These are phyloP conservation scores for Suillus tomentosus DNA, from an alignment of 768 basidiomycete species.

Conservation along the genomic window DNA sequence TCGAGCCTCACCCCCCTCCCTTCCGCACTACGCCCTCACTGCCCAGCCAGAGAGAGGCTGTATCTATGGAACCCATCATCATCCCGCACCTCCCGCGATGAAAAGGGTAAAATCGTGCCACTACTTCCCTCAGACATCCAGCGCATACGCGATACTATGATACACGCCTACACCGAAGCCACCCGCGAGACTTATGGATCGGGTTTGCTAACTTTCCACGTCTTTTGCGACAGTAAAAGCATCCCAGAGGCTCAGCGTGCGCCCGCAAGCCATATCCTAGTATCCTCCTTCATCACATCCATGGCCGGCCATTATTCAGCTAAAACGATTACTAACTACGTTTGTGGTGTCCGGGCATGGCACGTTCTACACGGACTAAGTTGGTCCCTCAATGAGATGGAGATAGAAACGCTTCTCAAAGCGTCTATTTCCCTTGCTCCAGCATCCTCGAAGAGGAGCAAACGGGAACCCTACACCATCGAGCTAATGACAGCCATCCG, in stretches of 20 bases:
- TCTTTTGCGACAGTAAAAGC: constrained; percentile 38
- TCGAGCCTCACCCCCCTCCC: constrained; percentile 16
- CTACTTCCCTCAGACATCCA: constrained; percentile 24
- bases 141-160: constrained; percentile 26
- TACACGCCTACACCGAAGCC: constrained; percentile 27
- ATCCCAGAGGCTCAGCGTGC: constrained; percentile 17
- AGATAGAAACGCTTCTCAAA: constrained; percentile 18
- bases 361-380: constrained; percentile 24
- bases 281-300: constrained; percentile 18
- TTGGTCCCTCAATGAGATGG: constrained; percentile 20
- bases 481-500: constrained; percentile 8
- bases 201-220: constrained; percentile 41
- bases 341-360: constrained; percentile 25
- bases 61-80: constrained; percentile 25
- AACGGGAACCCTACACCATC: constrained; percentile 17
- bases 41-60: constrained; percentile 28
- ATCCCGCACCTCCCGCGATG: too few species aligned
- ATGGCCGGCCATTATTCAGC: constrained; percentile 18
- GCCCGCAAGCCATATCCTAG: constrained; percentile 10
- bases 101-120: constrained; percentile 1
- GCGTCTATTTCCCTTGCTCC: constrained; percentile 15
- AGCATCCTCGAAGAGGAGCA: constrained; percentile 6
- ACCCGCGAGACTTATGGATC: constrained; percentile 40
- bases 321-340: constrained; percentile 16
- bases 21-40: constrained; percentile 29